Evolutionary conservation across 495 filamentous ascomycete species (phyloP), one percentile per base, ranked within the genome.

Genomic region (Penicillium egyptiacum): DNA sequence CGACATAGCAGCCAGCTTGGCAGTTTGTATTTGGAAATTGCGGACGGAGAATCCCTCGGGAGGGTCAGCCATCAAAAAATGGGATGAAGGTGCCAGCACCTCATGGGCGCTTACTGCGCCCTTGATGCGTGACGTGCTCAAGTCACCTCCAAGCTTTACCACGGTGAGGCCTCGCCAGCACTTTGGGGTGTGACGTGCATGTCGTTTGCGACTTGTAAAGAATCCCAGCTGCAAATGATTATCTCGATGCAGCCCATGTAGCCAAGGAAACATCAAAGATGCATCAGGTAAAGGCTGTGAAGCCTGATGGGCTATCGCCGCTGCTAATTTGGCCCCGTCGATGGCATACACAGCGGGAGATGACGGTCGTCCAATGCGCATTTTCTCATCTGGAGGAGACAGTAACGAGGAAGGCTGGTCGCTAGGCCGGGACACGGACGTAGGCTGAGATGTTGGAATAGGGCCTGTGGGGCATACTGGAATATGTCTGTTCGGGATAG

Each of bases 21-120:
- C 89, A 2, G 90, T 84, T 66, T 98, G 94, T 42, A 98, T 97
- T 64, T 98, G 94, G 63, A 98, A 98, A 70, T 98, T 98, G 22
- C 94, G 85, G 78, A 79, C 89, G 53, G 76, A 97, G 87, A 71
- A 88, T 12, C 94, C 94, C 57, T 94, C 88, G 26, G 73, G 83
- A 2, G 94, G 94, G 64, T 98, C 94, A 17, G 86, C 79, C 26
- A 90, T 70, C 46, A 78, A 65, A 50, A 78, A 77, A 16, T 78
- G 75, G 12, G 61, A 55, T 5, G 67, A 70, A 3, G 71, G 66
- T 63, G 65, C 74, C 40, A 98, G 75, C 44, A 97, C 79, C 72
- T 98, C 94, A 11, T 88, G 81, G 1, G 89, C 86, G 3, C 83
- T 75, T 56, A 97, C 82, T 16, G 94, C 89, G 16, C 93, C 93